Base-by-base conservation (phyloP, 75 land plant genomes). In the Picea glauca region DNA sequence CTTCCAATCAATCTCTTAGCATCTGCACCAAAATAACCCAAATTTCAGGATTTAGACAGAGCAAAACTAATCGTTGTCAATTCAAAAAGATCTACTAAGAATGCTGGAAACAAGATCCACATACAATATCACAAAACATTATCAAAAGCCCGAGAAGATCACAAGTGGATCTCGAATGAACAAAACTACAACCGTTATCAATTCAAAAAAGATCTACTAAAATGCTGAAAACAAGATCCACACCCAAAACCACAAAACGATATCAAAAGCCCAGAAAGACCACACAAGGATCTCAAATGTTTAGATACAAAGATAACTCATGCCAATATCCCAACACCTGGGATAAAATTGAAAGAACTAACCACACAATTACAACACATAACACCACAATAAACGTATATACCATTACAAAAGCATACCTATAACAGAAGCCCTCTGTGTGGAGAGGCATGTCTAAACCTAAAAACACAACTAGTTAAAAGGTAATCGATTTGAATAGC, bases 1-100 rank as follows among this genome's bases (percentile, higher is more conserved):
- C 84, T 81, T 13, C 84, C 84, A 50, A 83, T 83, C 67, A 83
- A 57, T 4, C 84, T 85, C 85, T 83, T 83, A 5, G 84, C 84
- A 82, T 83, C 83, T 62, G 84, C 65, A 73, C 3, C 1, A 23
- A 56, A 61, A 61, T 60, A 61, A 61, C 21, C n/a, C 63, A 18
- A 15, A 3, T 1, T 61, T 61, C 1, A 17, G 63, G 21, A 61
- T 18, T 0, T 15, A 3, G 2, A 61, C 5, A 18, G 63, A 18
- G 0, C 5, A 61, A 18, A 61, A 15, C 21, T 1, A 18, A 61
- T 4, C 1, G 4, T 18, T 4, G 6, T 4, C 6, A 1, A 61
- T 61, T 61, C 21, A 8, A 17, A 61, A 4, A 61, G 21, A 61
- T 61, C 4, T 5, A 18, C 18, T 15, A 5, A 60, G 11, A 18